Evolutionary conservation across 2,329 filamentous ascomycete genomes (phyloP).

Genomic region (Penicillium concentricum): DNA sequence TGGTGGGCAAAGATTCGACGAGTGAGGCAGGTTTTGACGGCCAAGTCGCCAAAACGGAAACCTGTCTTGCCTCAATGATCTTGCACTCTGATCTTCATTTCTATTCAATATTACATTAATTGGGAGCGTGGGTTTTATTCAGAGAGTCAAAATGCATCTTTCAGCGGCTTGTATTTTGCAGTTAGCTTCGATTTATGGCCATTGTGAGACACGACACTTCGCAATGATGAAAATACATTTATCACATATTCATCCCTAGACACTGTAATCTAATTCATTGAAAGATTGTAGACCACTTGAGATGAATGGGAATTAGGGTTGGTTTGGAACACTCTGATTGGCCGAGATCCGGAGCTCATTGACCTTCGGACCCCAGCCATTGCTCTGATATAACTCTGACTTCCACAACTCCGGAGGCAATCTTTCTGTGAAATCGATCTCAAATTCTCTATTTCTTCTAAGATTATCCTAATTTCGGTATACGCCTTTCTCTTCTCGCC

Average conservation of each 20-base stretch:
- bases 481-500: background rate
- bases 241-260: background rate
- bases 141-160: background rate
- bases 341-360: conserved; percentile 5
- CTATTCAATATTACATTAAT: conserved; percentile 3
- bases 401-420: background rate
- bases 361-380: background rate
- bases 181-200: background rate
- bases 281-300: background rate
- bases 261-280: background rate
- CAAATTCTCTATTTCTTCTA: background rate
- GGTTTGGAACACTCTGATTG: conserved; percentile 1
- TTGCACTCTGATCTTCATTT: conserved; percentile 1
- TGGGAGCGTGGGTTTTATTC: conserved; percentile 1
- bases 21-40: conserved; percentile 70
- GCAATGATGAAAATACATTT: background rate
- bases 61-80: conserved; percentile 5
- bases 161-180: background rate
- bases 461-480: background rate
- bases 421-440: background rate
- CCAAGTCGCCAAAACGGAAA: conserved; percentile 59
- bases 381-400: background rate
- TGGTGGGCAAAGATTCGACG: conserved; percentile 69
- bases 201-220: background rate
- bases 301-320: conserved; percentile 4